These are phyloP conservation scores for Epichloe elymi DNA, from an alignment of 2,329 filamentous ascomycete species.

Conservation along the genomic window DNA sequence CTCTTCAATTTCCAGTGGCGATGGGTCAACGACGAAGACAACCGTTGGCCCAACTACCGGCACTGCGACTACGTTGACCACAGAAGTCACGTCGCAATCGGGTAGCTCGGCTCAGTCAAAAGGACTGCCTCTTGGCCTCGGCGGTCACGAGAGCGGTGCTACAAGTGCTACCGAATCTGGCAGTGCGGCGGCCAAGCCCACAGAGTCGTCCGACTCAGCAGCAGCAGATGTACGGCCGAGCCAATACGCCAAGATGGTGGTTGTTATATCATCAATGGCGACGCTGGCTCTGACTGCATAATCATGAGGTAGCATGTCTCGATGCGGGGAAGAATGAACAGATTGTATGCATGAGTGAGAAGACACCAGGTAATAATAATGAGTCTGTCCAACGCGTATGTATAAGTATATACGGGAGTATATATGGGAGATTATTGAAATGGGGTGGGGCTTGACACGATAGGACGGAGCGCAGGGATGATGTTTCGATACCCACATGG, in stretches of 20 bases:
- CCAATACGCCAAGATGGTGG: background rate
- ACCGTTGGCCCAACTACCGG: background rate
- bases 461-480: background rate
- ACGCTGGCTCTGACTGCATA: constrained; percentile 1
- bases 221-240: constrained; percentile 1
- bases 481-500: constrained; percentile 4
- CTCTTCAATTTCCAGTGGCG: background rate
- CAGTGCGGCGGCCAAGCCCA: constrained; percentile 1
- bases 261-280: background rate
- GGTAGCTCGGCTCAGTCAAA: background rate
- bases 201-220: constrained; percentile 5
- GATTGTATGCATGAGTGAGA: background rate
- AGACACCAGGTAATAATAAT: background rate
- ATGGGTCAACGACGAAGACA: background rate
- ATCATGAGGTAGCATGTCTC: background rate
- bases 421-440: background rate
- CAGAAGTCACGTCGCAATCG: background rate
- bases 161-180: background rate
- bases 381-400: background rate
- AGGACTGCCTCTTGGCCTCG: constrained; percentile 7
- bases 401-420: too few species aligned
- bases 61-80: constrained; percentile 2
- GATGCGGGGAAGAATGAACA: background rate
- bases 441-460: background rate
- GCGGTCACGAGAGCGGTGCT: constrained; percentile 10